These are phyloP conservation scores for Chenopodium formosanum DNA, from an alignment of 148 eudicot species.

Conservation along the genomic window DNA sequence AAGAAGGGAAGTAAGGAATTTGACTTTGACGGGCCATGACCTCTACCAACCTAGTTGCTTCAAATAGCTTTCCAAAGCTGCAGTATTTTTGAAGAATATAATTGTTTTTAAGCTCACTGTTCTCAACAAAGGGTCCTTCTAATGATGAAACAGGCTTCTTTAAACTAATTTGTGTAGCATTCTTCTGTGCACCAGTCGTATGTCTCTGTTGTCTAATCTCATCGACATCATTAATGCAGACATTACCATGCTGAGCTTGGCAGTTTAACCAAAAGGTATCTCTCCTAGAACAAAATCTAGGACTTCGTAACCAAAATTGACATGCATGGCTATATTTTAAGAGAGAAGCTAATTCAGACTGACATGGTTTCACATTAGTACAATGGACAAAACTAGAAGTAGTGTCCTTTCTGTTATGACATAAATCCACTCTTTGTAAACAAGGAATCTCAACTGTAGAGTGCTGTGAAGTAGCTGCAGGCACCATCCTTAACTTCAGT, in stretches of 20 bases:
- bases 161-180: constrained; percentile 11
- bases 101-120: constrained; percentile 65
- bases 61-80: constrained; percentile 50
- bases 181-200: constrained; percentile 29
- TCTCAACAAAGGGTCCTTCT: constrained; percentile 55
- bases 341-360: constrained; percentile 13
- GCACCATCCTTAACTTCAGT: constrained; percentile 27
- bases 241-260: constrained; percentile 32
- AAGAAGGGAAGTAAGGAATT: constrained; percentile 71
- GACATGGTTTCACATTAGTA: constrained; percentile 21
- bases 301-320: constrained; percentile 21
- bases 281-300: constrained; percentile 29
- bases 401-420: constrained; percentile 24
- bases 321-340: constrained; percentile 17
- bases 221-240: constrained; percentile 40
- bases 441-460: constrained; percentile 36
- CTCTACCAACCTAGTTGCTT: constrained; percentile 62
- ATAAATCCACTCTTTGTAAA: constrained; percentile 25
- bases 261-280: constrained; percentile 23
- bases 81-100: constrained; percentile 57
- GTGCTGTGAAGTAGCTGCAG: constrained; percentile 31
- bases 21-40: constrained; percentile 77
- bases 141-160: constrained; percentile 30
- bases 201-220: constrained; percentile 30
- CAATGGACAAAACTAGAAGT: constrained; percentile 8